A percentile compares a stretch with the other conserved stretches of the same genome.
These are phyloP conservation scores for Castanea crenata DNA, from an alignment of 306 rosid species.

Conservation along the genomic window DNA sequence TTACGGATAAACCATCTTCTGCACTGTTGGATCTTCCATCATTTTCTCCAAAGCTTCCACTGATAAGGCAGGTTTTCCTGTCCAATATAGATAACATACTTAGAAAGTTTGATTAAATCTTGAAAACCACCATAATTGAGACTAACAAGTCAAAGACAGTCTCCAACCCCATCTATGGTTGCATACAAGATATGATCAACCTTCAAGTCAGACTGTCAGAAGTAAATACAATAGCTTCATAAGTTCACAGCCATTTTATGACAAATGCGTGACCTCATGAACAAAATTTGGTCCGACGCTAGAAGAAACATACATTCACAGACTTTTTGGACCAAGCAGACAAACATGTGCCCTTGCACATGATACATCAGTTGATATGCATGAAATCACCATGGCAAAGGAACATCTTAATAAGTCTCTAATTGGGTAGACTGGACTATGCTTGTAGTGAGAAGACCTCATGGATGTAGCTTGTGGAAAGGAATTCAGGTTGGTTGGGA, in stretches of 20 bases:
- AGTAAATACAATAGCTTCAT: neutral
- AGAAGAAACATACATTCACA: neutral
- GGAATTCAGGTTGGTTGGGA: too few species aligned
- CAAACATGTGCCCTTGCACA: constrained; percentile 2
- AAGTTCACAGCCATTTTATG: neutral
- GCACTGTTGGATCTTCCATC: constrained; percentile 99
- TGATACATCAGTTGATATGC: neutral
- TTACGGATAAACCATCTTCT: constrained; percentile 99
- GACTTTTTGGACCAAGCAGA: neutral
- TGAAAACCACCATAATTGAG: constrained; percentile 13
- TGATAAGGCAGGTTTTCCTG: constrained; percentile 69
- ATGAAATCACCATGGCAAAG: neutral
- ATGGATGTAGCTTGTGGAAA: too few species aligned
- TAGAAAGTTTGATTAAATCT: constrained; percentile 18
- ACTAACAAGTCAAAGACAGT: constrained; percentile 12
- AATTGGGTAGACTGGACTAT: too few species aligned
- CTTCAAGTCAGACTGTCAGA: neutral
- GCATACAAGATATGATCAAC: too few species aligned
- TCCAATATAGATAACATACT: constrained; percentile 28
- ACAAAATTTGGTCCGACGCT: neutral
- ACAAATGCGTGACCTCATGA: neutral
- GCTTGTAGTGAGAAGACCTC: too few species aligned
- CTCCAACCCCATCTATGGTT: neutral
- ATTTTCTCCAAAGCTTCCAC: constrained; percentile 98
- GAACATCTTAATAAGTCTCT: neutral